Conservation (phyloP, 345 rosid species). For the Citropsis articulata region DNA sequence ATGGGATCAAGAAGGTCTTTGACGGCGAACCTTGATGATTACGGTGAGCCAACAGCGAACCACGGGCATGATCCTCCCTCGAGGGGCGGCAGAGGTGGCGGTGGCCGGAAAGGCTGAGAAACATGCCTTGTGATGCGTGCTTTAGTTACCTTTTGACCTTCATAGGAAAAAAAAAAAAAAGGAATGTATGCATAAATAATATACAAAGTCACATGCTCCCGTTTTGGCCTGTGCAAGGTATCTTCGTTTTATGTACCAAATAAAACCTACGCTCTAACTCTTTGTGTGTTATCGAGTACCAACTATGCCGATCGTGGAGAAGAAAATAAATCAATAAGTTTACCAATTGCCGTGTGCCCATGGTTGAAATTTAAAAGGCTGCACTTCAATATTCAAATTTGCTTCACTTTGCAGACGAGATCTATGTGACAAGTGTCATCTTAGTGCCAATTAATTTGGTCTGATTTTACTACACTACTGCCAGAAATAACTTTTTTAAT, state of each 20-base stretch:
- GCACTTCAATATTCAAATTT: too few relatives aligned
- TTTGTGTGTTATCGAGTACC: neutral
- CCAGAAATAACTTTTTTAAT: too few relatives aligned
- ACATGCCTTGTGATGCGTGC: neutral
- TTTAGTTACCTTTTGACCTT: neutral
- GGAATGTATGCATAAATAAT: neutral
- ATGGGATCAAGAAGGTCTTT: conserved; percentile 41
- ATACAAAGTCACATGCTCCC: neutral
- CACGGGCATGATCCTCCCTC: conserved; percentile 57
- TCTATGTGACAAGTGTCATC: too few relatives aligned
- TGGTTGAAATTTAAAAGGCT: too few relatives aligned
- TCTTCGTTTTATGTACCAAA: neutral
- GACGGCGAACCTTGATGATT: conserved; percentile 48
- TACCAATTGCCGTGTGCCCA: too few relatives aligned
- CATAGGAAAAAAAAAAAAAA: neutral
- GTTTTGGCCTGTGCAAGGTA: neutral
- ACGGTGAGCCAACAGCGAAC: conserved; percentile 50
- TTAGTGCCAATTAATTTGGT: too few relatives aligned
- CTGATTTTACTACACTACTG: too few relatives aligned
- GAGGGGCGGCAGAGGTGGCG: conserved; percentile 15
- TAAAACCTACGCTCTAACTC: neutral
- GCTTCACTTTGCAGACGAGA: too few relatives aligned
- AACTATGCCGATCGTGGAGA: too few relatives aligned
- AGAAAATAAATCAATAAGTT: too few relatives aligned
- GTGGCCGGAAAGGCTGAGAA: conserved; percentile 36